Evolutionary conservation across 148 eudicot genomes (phyloP).

Genomic region (Rheum nobile): DNA sequence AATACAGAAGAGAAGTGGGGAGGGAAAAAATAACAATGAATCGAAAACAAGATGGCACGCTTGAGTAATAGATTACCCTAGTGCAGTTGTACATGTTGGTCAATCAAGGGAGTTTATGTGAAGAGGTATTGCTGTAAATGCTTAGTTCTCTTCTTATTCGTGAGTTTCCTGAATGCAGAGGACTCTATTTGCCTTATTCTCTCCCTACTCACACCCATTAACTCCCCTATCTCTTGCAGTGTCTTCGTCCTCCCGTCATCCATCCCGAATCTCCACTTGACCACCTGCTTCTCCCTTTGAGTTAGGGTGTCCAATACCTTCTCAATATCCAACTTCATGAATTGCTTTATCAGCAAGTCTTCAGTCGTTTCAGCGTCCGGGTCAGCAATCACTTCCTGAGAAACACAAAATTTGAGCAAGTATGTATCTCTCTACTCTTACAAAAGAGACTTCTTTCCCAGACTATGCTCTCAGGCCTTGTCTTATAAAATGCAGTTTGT

Average conservation of each 20-base stretch:
- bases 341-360: constrained; percentile 48
- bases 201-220: constrained; percentile 84
- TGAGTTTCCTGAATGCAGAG: constrained; percentile 71
- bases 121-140: constrained; percentile 49
- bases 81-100: constrained; percentile 4
- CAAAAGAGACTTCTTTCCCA: background rate
- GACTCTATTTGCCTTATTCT: constrained; percentile 88
- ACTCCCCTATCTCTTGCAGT: constrained; percentile 87
- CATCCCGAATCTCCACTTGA: constrained; percentile 75
- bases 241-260: constrained; percentile 78
- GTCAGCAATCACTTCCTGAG: constrained; percentile 51
- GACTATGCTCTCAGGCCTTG: too few relatives aligned
- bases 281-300: constrained; percentile 57
- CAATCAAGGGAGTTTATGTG: constrained; percentile 10
- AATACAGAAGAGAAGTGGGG: background rate
- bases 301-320: constrained; percentile 61
- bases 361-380: constrained; percentile 62
- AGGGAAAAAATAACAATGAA: background rate
- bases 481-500: background rate
- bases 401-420: background rate
- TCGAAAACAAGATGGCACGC: background rate
- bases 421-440: background rate
- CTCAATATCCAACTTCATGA: constrained; percentile 63
- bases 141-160: constrained; percentile 59
- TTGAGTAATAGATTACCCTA: constrained; percentile 4